Evolutionary conservation across 2,329 filamentous ascomycete genomes (phyloP).

Genomic region (Lomentospora prolificans): DNA sequence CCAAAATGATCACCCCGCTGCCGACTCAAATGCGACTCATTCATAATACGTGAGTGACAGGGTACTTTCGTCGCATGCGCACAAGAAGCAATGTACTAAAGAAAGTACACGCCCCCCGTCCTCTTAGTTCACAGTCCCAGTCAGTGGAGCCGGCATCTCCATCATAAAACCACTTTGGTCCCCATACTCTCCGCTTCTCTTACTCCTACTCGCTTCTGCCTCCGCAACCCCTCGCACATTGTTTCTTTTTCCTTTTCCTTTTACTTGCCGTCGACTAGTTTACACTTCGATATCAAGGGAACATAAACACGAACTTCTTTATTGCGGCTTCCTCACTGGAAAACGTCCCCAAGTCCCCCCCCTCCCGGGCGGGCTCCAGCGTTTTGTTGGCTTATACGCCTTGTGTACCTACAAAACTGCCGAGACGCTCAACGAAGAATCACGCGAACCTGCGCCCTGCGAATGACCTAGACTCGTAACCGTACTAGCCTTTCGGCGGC

Average conservation of each 20-base stretch:
- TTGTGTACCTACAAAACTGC: background rate
- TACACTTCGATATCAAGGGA: background rate
- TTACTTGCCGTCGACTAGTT: background rate
- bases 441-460: background rate
- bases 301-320: background rate
- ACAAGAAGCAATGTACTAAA: background rate
- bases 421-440: background rate
- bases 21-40: background rate
- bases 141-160: background rate
- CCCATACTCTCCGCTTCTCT: background rate
- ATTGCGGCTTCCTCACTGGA: background rate
- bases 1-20: background rate
- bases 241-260: background rate
- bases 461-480: background rate
- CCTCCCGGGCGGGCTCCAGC: too few relatives aligned
- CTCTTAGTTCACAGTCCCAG: background rate
- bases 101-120: background rate
- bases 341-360: too few relatives aligned
- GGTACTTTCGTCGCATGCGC: background rate
- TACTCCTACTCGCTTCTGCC: background rate
- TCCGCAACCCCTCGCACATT: too few relatives aligned
- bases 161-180: constrained; percentile 5
- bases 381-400: background rate
- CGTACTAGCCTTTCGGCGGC: background rate
- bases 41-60: background rate